Base-by-base conservation (phyloP, 805 yeast species). In the Brettanomyces bruxellensis region DNA sequence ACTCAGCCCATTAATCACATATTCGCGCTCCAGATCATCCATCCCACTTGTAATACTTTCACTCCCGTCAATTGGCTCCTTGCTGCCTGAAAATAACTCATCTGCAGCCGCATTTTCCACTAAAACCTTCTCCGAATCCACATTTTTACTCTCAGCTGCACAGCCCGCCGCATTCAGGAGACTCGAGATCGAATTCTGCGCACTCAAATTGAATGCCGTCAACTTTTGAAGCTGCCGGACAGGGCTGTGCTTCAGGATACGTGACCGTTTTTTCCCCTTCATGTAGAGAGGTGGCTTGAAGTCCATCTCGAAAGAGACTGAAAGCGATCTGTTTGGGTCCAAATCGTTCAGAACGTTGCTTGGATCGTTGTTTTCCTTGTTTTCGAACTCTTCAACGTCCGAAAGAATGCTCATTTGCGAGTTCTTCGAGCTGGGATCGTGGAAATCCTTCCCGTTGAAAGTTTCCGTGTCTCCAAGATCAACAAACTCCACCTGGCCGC, bases 261-360 rank as follows among this genome's bases (percentile, higher is more conserved):
- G 53, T 4, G 63, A 59, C 35, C 49, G 54, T 47, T 55, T 59
- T 6, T 24, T 24, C 40, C 53, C 57, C 34, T 57, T 58, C 38
- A 57, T 47, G 36, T 49, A 56, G 23, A 62, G 45, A 4, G 58
- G 53, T 5, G 63, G 64, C 8, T 56, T 52, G 30, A 58, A 48
- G 42, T 56, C 56, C 52, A 62, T 56, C 23, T 59, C 55, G 44
- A 57, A 62, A 3, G 65, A 57, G 5, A 55, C 64, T 46, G 62
- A 58, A 35, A 60, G 39, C 14, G 66, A 61, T 38, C 51, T 55
- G 37, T 53, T 51, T 8, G 25, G 34, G 14, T 39, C 36, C 13
- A n/a, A 14, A 41, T n/a, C n/a, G 32, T n/a, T 8, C 14, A 9
- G 18, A 28, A 24, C 34, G 8, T 47, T 40, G 7, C 30, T 32